These are phyloP conservation scores for Naganishia onofrii DNA, from an alignment of 768 basidiomycete species.

Conservation along the genomic window DNA sequence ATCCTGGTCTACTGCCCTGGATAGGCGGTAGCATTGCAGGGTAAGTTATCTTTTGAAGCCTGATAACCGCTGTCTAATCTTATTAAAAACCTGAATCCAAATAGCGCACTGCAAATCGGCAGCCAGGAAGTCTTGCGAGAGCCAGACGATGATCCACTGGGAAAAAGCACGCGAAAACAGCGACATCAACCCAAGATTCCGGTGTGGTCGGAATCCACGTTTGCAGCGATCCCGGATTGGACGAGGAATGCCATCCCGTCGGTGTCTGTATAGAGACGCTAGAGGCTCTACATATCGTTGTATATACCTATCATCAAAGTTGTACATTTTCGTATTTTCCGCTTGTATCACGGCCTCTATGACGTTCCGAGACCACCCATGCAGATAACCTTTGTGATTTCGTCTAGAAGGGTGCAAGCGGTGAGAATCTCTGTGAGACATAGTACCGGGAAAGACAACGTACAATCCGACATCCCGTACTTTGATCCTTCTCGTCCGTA, in stretches of 20 bases:
- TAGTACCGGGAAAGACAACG: not conserved
- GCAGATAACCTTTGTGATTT: conserved; percentile 30
- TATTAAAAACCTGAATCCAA: not conserved
- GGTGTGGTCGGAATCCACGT: conserved; percentile 13
- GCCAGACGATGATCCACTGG: not conserved
- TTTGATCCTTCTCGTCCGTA: conserved; percentile 73
- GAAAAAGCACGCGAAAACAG: not conserved
- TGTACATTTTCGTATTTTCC: not conserved
- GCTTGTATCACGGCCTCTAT: not conserved
- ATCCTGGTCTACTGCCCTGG: conserved; percentile 79
- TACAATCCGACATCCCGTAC: conserved; percentile 78
- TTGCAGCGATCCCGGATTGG: conserved; percentile 6
- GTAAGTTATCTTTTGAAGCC: conserved; percentile 56
- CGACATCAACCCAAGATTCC: conserved; percentile 12
- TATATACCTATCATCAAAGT: conserved; percentile 7
- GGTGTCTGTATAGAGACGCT: not conserved
- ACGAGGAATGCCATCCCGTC: not conserved
- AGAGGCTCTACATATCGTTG: not conserved
- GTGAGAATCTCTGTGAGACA: no score
- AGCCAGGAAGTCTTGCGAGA: conserved; percentile 19
- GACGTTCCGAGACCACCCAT: conserved; percentile 32
- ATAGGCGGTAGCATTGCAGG: conserved; percentile 91
- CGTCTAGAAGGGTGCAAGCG: conserved; percentile 8
- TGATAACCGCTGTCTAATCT: no score
- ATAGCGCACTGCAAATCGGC: conserved; percentile 13